These are phyloP conservation scores for Barnettozyma salicaria DNA, from an alignment of 805 yeast species.

Conservation along the genomic window DNA sequence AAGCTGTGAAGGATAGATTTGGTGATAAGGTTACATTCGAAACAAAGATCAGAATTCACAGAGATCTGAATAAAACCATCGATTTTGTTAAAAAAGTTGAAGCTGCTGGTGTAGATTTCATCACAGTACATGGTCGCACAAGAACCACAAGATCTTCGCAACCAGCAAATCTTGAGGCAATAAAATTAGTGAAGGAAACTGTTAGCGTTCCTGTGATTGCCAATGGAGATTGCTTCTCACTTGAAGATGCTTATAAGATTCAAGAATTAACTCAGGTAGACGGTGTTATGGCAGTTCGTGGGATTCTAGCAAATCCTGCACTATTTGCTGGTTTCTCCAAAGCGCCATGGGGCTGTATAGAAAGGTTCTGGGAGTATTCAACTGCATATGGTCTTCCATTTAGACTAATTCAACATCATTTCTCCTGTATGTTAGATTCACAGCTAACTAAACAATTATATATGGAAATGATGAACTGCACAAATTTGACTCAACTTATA, in stretches of 20 bases:
- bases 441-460: conserved; percentile 41
- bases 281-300: conserved; percentile 96
- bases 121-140: conserved; percentile 92
- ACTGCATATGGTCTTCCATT: conserved; percentile 81
- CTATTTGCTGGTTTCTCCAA: conserved; percentile 65
- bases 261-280: conserved; percentile 66
- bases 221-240: conserved; percentile 86
- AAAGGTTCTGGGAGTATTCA: conserved; percentile 72
- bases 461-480: conserved; percentile 58
- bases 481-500: conserved; percentile 53
- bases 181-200: conserved; percentile 48
- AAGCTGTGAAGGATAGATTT: conserved; percentile 69
- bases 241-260: conserved; percentile 59
- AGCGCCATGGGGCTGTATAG: conserved; percentile 92
- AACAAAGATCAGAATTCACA: conserved; percentile 86
- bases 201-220: conserved; percentile 81
- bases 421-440: conserved; percentile 77
- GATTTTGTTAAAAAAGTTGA: conserved; percentile 69
- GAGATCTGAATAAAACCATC: conserved; percentile 65
- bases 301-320: conserved; percentile 81
- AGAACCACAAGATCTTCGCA: conserved; percentile 76
- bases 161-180: conserved; percentile 82
- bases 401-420: conserved; percentile 79
- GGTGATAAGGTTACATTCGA: conserved; percentile 74
- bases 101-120: conserved; percentile 85